Percentiles rank a stretch among this genome's conserved stretches.
Evolutionary conservation across 164 flowering plant species (phyloP).

Genomic region (Saururus chinensis): DNA sequence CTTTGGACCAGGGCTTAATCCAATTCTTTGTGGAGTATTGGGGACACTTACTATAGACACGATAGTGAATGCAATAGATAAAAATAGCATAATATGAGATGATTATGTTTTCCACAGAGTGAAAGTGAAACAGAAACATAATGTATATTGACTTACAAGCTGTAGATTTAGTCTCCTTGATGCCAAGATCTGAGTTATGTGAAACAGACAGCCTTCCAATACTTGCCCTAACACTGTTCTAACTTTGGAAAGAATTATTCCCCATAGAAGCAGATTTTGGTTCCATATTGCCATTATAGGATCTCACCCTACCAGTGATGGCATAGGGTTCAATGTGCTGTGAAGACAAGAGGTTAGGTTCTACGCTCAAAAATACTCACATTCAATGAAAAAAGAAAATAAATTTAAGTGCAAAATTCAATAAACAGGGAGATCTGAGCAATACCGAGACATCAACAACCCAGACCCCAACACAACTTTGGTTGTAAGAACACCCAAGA

Average conservation of each 20-base stretch:
- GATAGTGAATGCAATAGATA: not conserved
- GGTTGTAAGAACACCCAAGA: constrained; percentile 96
- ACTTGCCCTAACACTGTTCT: constrained; percentile 49
- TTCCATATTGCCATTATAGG: constrained; percentile 38
- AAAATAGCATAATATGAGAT: not conserved
- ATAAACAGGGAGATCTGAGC: constrained; percentile 4
- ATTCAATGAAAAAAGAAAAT: not conserved
- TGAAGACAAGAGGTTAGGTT: constrained; percentile 10
- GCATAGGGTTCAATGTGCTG: constrained; percentile 89
- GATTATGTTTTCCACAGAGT: too few relatives aligned
- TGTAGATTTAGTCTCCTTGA: constrained; percentile 54
- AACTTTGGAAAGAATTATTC: constrained; percentile 37
- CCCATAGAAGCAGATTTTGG: constrained; percentile 46
- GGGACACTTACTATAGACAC: constrained; percentile 45
- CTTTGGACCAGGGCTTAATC: constrained; percentile 31
- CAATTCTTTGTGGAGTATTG: constrained; percentile 71
- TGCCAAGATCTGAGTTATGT: constrained; percentile 43
- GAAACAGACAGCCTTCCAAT: constrained; percentile 59
- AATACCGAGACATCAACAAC: constrained; percentile 93
- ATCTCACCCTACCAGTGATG: constrained; percentile 21
- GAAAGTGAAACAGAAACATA: not conserved
- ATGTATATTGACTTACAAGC: constrained; percentile 38
- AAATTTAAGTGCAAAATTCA: not conserved
- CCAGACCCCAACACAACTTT: constrained; percentile 99
- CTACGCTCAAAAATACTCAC: not conserved